Conservation (phyloP, 1,139 yeast genomes). For the Candida albicans region DNA sequence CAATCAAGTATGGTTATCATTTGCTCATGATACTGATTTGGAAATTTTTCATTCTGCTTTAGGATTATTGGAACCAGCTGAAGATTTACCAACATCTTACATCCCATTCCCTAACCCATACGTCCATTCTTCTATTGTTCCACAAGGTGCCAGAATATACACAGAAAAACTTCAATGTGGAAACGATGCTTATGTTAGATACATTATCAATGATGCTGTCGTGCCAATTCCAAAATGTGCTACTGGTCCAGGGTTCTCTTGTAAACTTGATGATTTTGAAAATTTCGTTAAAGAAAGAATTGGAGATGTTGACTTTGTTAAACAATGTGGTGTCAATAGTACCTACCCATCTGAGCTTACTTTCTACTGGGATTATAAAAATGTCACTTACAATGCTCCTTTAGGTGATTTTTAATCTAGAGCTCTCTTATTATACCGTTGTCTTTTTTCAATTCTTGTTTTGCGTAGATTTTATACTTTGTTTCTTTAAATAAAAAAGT, state of each 20-base stretch:
- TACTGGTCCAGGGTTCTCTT: slow-evolving; percentile 59
- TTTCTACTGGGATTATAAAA: slow-evolving; percentile 38
- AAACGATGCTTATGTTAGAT: slow-evolving; percentile 44
- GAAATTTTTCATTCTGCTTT: slow-evolving; percentile 50
- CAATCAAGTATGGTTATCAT: slow-evolving; percentile 44
- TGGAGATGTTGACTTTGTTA: slow-evolving; percentile 25
- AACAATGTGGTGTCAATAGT: slow-evolving; percentile 39
- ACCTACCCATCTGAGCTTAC: slow-evolving; percentile 31
- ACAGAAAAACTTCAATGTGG: slow-evolving; percentile 50
- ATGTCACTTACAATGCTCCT: slow-evolving; percentile 27
- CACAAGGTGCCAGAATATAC: slow-evolving; percentile 56
- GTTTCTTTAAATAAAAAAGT: too few species aligned
- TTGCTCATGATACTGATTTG: slow-evolving; percentile 62
- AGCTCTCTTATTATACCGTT: background rate
- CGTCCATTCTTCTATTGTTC: slow-evolving; percentile 48
- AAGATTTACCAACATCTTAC: slow-evolving; percentile 21
- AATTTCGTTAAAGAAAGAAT: slow-evolving; percentile 29
- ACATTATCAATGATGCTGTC: slow-evolving; percentile 57
- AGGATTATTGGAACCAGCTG: slow-evolving; percentile 41
- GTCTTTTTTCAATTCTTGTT: background rate
- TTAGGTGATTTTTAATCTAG: slow-evolving; percentile 14
- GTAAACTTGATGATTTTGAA: slow-evolving; percentile 44
- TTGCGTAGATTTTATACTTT: background rate
- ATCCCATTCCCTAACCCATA: slow-evolving; percentile 45
- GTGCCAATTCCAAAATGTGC: slow-evolving; percentile 52